Conservation (phyloP, 2,329 filamentous ascomycete genomes). For the Fusarium phyllophilum region DNA sequence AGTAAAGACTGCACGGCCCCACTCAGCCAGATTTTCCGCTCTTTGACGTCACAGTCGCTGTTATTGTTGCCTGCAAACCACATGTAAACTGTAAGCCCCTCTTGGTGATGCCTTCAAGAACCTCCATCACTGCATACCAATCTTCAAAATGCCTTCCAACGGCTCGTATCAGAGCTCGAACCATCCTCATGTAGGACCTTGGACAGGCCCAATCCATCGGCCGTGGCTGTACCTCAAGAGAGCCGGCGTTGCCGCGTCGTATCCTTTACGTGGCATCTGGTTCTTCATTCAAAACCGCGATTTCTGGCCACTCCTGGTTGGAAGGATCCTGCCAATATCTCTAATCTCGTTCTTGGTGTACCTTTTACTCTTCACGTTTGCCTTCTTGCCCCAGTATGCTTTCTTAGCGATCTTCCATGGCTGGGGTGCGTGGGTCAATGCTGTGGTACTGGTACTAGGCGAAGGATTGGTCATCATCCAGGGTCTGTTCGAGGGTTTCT, state of each 20-base stretch:
- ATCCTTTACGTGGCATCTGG: constrained; percentile 77
- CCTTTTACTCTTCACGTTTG: constrained; percentile 84
- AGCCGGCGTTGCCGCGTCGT: constrained; percentile 60
- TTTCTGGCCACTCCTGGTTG: constrained; percentile 82
- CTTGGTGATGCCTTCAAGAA: constrained; percentile 27
- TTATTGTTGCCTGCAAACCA: constrained; percentile 3
- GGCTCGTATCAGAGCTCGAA: constrained; percentile 9
- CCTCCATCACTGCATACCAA: background rate
- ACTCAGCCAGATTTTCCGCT: constrained; percentile 20
- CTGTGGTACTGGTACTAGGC: constrained; percentile 86
- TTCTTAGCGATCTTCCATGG: constrained; percentile 92
- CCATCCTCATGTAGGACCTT: constrained; percentile 28
- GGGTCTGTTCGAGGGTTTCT: constrained; percentile 80
- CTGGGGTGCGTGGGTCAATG: constrained; percentile 88
- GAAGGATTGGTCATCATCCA: constrained; percentile 78
- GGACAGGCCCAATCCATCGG: constrained; percentile 46
- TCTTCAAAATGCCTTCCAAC: constrained; percentile 33
- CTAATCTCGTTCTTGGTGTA: constrained; percentile 87
- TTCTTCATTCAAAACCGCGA: constrained; percentile 83
- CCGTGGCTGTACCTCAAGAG: constrained; percentile 56
- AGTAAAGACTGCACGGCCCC: constrained; percentile 2
- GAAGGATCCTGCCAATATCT: constrained; percentile 81
- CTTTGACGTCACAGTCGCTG: constrained; percentile 17
- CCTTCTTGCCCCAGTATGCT: constrained; percentile 88
- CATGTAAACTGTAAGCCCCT: background rate